Evolutionary conservation across 352 stramenopile species (phyloP), one percentile per base, ranked within the genome.

Genomic region (Phytophthora pinifolia): DNA sequence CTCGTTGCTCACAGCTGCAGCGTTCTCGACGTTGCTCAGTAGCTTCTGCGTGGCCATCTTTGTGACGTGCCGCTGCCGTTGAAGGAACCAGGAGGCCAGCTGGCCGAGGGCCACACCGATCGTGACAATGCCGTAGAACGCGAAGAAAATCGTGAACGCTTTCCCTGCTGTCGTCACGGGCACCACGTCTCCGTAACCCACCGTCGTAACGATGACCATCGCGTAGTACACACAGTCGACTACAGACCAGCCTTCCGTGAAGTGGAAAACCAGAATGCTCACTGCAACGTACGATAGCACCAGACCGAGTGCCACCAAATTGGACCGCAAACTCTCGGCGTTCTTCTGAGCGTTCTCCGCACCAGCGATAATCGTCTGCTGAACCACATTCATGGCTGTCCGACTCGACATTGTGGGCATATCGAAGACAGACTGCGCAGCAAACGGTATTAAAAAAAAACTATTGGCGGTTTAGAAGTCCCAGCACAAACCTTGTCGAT

Each of bases 141-240:
- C 69, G n/a, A 83, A 97, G 54, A 97, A 76, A 37, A 98, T 86
- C 30, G 79, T 88, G 46, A 96, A 96, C 7, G 89, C 65, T 49
- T 86, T 91, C 18, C 84, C 81, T 0, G 60, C 52, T 1, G 51
- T 68, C 18, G 70, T 85, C 10, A 72, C 42, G 3, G 89, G 86
- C 13, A 67, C 58, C 13, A 95, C 73, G 59, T 96, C 88, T 15
- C 83, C 88, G 57, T 95, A 98, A 4, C 88, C 89, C 29, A 96
- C 86, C 1, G 84, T 97, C 7, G 92, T 97, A n/a, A 98, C 71
- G 34, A 94, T 97, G 8, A 97, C 89, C 64, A 96, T 89, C 27
- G 79, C 75, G 69, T 94, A 98, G 59, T 98, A 98, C 18, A 98
- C 61, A 29, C 80, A 84, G 67, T 97, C 91, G 0, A 97, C 56